Base-by-base conservation (phyloP, 2,329 filamentous ascomycete species). In the Keithomyces neogunnii region DNA sequence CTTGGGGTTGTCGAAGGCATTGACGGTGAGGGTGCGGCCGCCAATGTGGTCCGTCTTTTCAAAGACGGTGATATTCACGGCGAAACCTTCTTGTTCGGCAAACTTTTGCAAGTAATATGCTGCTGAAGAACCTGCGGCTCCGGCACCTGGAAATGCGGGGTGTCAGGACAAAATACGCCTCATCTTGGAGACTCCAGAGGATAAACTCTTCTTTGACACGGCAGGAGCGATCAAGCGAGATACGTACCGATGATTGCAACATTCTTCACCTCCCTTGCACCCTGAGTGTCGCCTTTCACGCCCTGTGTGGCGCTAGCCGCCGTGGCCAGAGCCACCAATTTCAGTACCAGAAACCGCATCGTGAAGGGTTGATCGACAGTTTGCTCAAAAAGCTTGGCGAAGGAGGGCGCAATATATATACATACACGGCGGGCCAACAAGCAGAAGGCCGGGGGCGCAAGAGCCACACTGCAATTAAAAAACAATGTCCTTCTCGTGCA, bases 21-120 rank as follows among this genome's bases (percentile, higher is more conserved):
- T 74, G 19, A 96, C 86, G 0, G 91, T 97, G 32, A 91, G 88
- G 6, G 87, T 87, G 30, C 93, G 87, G 7, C 93, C 93, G 32
- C 93, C 93, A 43, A 97, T 77, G 58, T 84, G 88, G 33, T 73
- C 66, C 13, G 82, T 83, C 59, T 85, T 86, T 63, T 99, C 93
- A 65, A 92, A 96, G 31, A 99, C 74, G 28, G 90, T 95, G 60
- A 97, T 85, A 58, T 95, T 86, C 53, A 92, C 64, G 2, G 76
- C 71, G 19, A 86, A 67, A 19, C 72, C 72, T n/a, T 76, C 73
- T 52, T 80, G 69, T 3, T 79, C 69, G 28, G 88, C 86, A 66
- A 84, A 91, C 61, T 85, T 81, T 39, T 78, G 77, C 45, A 99
- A 74, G 62, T 92, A 82, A 67, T 93, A 96, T 1, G 93, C 91